Conservation (phyloP, 129 eudicot genomes). For the Logfia minima region DNA sequence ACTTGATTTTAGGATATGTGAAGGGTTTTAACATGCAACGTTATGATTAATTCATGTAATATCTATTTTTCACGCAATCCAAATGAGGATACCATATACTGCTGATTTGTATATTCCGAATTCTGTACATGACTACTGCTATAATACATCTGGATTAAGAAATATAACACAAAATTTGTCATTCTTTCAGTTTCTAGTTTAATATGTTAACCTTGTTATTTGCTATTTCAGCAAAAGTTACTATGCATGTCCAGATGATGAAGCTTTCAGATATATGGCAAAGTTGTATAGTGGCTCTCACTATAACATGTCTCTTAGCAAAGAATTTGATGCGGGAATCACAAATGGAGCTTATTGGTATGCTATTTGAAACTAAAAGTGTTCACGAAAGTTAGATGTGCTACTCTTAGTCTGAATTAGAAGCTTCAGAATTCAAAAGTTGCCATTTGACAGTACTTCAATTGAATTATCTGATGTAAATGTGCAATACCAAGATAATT, state of each 20-base stretch:
- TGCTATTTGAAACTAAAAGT: constrained; percentile 11
- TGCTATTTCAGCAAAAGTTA: constrained; percentile 61
- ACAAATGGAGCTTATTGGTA: constrained; percentile 96
- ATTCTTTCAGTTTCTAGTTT: not conserved
- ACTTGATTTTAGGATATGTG: not conserved
- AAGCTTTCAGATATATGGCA: constrained; percentile 82
- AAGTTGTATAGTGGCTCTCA: constrained; percentile 78
- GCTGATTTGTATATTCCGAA: too few species aligned
- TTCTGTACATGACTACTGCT: not conserved
- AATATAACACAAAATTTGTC: not conserved
- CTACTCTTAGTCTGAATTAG: not conserved
- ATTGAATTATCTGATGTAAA: not conserved
- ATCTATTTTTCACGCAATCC: not conserved
- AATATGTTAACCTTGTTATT: constrained; percentile 18
- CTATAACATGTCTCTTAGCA: constrained; percentile 75
- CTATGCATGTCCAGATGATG: constrained; percentile 88
- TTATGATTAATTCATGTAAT: constrained; percentile 11
- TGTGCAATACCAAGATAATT: not conserved
- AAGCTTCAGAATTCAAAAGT: not conserved
- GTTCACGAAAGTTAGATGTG: not conserved
- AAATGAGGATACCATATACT: not conserved
- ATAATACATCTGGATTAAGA: not conserved
- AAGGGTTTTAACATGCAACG: not conserved
- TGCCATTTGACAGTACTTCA: constrained; percentile 4
- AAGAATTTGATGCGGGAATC: constrained; percentile 82